phyloP scores from a whole-genome alignment of 768 basidiomycete species.

The Rhodosporidiobolus odoratus region DNA sequence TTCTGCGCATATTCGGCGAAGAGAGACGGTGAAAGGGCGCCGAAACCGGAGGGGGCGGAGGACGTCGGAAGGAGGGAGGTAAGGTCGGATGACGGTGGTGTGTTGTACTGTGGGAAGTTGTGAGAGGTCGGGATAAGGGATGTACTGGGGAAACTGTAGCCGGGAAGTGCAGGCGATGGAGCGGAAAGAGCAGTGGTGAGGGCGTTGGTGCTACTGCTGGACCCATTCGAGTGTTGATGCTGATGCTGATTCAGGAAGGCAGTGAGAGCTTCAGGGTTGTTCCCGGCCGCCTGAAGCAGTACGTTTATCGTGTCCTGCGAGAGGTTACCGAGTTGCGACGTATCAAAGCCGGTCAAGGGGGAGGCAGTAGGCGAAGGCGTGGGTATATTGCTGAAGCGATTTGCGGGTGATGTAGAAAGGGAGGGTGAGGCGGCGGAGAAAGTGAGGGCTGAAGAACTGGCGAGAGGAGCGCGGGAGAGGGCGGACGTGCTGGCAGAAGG shows the following conservation, averaged over 20 bases:
- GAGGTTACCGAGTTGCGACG: conserved; percentile 9
- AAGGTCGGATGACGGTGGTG: background rate
- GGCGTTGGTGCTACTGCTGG: background rate
- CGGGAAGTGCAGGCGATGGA: background rate
- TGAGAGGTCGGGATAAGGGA: background rate
- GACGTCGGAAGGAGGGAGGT: background rate
- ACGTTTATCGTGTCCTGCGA: conserved; percentile 26
- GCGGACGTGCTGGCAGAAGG: background rate
- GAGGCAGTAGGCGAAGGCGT: conserved; percentile 13
- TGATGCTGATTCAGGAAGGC: conserved; percentile 7
- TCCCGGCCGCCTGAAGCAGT: conserved; percentile 14
- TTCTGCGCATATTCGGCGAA: conserved; percentile 8
- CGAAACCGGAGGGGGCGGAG: background rate
- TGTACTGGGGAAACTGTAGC: background rate
- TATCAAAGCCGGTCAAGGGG: conserved; percentile 1
- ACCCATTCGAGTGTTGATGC: background rate
- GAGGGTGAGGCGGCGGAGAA: background rate
- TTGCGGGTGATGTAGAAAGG: conserved; percentile 1
- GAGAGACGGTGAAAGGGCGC: conserved; percentile 13
- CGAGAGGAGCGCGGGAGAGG: background rate
- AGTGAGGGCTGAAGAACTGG: background rate
- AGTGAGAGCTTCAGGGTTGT: conserved; percentile 12
- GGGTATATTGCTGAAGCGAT: conserved; percentile 31
- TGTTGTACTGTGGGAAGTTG: background rate
- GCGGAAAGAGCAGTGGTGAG: background rate